Evolutionary conservation across 345 rosid species (phyloP), one percentile per base, ranked within the genome.

Genomic region (Hirschfeldia incana): DNA sequence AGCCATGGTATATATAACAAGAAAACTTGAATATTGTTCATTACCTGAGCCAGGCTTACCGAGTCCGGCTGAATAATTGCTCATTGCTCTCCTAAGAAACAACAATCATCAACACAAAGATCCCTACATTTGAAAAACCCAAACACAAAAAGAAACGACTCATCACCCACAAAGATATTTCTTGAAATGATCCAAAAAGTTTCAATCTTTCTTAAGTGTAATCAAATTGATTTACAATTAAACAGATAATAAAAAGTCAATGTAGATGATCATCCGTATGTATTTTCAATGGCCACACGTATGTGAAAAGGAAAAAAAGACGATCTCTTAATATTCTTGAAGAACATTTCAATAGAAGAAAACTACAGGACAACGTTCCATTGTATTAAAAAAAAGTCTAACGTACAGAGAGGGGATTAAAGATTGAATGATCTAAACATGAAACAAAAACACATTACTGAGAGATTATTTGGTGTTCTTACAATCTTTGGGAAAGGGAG

Each of bases 21-120:
- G 21, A 21, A 21, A 21, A 21, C 21, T 21, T 21, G 6, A 77
- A 55, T 77, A 13, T 12, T 6, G 32, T 34, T 42, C 59, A 66
- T 46, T 78, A 78, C 82, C 82, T 78, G 82, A 78, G 64, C 82
- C 77, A 78, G 77, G 77, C 68, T 65, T 78, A 26, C 77, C 82
- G 73, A 78, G 77, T 78, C 82, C 82, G 73, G 73, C 82, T 78
- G 73, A 28, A 33, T 78, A 78, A 32, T 66, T 58, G 69, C 77
- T 78, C 82, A 78, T 78, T 72, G 77, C 77, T 78, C 73, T 66
- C 72, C 77, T 67, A 78, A 39, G 3, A 72, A 10, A 12, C 53
- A 72, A 58, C 21, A n/a, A 78, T 42, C 81, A 78, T 72, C 77
- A 66, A 78, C 57, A 55, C 73, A 65, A 32, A 44, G 57, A 66